These are phyloP conservation scores for Lachnellula subtilissima DNA, from an alignment of 2,329 filamentous ascomycete species.

Conservation along the genomic window DNA sequence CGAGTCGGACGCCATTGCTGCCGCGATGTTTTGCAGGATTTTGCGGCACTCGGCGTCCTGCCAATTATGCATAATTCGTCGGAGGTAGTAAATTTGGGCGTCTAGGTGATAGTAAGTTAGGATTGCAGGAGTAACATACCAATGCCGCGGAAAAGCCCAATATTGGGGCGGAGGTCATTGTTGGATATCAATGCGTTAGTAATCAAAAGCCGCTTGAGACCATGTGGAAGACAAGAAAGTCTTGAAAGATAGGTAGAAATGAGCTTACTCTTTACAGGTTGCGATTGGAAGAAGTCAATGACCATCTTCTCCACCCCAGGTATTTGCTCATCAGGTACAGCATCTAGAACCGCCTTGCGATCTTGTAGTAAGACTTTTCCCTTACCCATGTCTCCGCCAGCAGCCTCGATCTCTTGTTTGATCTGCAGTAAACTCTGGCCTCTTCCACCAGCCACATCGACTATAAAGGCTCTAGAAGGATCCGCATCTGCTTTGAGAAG, in stretches of 20 bases:
- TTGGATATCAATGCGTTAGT: too few relatives aligned
- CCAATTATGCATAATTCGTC: conserved; percentile 24
- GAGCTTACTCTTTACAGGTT: conserved; percentile 10
- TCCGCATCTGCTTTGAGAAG: not conserved
- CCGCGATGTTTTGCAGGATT: conserved; percentile 22
- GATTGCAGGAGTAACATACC: too few relatives aligned
- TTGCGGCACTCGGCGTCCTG: conserved; percentile 11
- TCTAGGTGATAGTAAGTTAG: not conserved
- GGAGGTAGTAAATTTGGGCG: conserved; percentile 25
- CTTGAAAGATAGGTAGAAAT: not conserved
- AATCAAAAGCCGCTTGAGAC: too few relatives aligned
- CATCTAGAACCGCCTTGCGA: conserved; percentile 3
- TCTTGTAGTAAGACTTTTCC: conserved; percentile 9
- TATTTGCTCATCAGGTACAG: conserved; percentile 2
- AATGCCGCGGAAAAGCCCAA: too few relatives aligned
- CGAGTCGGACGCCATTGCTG: conserved; percentile 11
- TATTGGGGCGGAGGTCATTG: too few relatives aligned
- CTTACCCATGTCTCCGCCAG: not conserved
- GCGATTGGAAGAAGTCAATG: conserved; percentile 8
- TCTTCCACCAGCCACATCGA: conserved; percentile 21
- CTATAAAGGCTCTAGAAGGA: conserved; percentile 14
- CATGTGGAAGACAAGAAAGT: not conserved
- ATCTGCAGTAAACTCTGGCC: conserved; percentile 20
- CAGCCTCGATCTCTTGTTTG: conserved; percentile 9
- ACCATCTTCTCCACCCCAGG: conserved; percentile 5